These are phyloP conservation scores for Mycena capillaripes DNA, from an alignment of 768 basidiomycete species.

Conservation along the genomic window DNA sequence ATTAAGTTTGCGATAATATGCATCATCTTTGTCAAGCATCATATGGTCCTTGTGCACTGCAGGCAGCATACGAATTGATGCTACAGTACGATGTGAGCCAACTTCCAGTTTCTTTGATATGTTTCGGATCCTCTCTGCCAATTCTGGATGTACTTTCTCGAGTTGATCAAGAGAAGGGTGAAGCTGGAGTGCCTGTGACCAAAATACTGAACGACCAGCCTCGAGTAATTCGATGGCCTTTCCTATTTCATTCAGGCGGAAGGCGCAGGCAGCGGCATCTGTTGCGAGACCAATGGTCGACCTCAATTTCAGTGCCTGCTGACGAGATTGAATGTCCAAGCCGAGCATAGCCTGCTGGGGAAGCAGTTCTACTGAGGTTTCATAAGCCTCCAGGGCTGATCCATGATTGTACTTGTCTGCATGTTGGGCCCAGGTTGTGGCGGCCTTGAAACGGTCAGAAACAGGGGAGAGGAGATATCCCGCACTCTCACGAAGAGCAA, in stretches of 20 bases:
- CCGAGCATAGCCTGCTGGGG: not conserved
- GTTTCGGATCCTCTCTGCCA: not conserved
- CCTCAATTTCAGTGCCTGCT: not conserved
- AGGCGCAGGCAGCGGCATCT: not conserved
- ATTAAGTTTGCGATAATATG: not conserved
- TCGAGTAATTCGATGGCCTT: not conserved
- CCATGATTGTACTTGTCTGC: not conserved
- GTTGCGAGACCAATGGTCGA: not conserved
- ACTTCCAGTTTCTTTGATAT: not conserved
- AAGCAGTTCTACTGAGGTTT: not conserved
- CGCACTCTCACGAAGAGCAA: not conserved
- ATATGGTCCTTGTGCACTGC: not conserved
- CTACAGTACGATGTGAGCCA: not conserved
- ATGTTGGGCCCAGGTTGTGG: not conserved
- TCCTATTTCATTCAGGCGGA: not conserved
- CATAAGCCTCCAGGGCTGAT: not conserved
- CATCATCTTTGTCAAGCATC: not conserved
- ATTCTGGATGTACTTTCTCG: not conserved
- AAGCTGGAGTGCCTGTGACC: not conserved
- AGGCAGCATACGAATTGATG: not conserved
- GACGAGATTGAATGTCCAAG: not conserved
- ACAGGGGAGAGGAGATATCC: not conserved
- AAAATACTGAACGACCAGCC: not conserved
- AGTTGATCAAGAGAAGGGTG: not conserved
- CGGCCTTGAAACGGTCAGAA: not conserved